Evolutionary conservation across 345 rosid genomes (phyloP).

Genomic region (Gossypium herbaceum): DNA sequence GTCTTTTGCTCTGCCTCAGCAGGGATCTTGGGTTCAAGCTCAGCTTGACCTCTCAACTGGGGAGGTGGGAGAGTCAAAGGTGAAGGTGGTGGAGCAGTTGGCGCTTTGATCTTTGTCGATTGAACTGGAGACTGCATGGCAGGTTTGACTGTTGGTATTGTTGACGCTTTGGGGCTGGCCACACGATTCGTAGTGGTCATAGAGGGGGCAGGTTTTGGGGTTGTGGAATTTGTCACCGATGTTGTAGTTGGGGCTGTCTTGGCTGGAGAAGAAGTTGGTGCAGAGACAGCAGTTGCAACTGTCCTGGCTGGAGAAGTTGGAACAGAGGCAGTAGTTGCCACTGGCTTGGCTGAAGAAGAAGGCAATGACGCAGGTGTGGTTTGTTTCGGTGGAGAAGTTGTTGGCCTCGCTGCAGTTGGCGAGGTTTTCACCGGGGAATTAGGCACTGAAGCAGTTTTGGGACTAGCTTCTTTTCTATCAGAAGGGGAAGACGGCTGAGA

Average conservation of each 20-base stretch:
- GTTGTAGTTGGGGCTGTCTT: conserved; percentile 5
- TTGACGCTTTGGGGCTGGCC: conserved; percentile 21
- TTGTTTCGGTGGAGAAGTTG: conserved; percentile 8
- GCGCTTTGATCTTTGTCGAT: conserved; percentile 37
- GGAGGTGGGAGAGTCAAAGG: conserved; percentile 75
- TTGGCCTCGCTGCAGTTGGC: background rate
- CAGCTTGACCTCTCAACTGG: conserved; percentile 36
- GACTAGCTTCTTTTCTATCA: conserved; percentile 6
- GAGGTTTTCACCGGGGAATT: background rate
- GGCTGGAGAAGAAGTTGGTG: conserved; percentile 18
- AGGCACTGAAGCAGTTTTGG: conserved; percentile 7
- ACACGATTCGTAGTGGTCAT: background rate
- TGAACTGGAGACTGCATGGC: conserved; percentile 32
- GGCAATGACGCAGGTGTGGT: conserved; percentile 11
- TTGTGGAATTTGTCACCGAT: conserved; percentile 23
- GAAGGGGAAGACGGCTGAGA: conserved; percentile 28
- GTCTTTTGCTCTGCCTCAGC: conserved; percentile 56
- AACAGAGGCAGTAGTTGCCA: background rate
- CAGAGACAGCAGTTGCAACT: background rate
- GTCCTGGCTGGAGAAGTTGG: conserved; percentile 1
- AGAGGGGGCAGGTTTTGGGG: conserved; percentile 1
- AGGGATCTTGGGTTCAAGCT: conserved; percentile 39
- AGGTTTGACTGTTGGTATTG: conserved; percentile 22
- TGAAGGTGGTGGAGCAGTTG: conserved; percentile 56
- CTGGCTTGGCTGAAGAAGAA: conserved; percentile 10